Conservation (phyloP, 176 grass and related monocot species). For the Triticum urartu region DNA sequence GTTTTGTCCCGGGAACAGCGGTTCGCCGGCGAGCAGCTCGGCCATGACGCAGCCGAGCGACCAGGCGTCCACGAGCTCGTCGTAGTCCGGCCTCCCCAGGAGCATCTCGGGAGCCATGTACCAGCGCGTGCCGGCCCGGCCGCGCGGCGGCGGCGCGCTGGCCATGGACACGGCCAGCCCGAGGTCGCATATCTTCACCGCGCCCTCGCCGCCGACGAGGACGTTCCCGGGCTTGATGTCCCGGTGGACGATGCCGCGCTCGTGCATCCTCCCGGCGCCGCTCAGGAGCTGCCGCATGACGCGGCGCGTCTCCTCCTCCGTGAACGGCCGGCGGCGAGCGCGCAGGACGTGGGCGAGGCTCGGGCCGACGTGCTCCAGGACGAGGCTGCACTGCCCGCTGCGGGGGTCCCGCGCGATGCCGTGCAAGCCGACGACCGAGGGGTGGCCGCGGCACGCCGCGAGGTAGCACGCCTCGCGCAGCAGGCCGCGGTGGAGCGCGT, state of each 20-base stretch:
- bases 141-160: background rate
- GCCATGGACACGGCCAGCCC: constrained; percentile 8
- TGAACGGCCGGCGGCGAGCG: background rate
- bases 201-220: background rate
- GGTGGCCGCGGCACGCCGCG: background rate
- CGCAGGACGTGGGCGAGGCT: constrained; percentile 5
- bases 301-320: background rate
- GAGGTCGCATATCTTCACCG: constrained; percentile 8
- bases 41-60: constrained; percentile 4
- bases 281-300: constrained; percentile 3
- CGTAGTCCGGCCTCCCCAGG: background rate
- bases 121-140: constrained; percentile 3
- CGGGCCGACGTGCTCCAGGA: constrained; percentile 15
- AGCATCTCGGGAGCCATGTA: constrained; percentile 6
- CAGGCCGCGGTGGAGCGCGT: background rate
- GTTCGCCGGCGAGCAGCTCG: background rate
- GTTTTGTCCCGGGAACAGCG: background rate
- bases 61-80: constrained; percentile 12
- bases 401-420: background rate
- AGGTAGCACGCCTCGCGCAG: constrained; percentile 6
- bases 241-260: background rate
- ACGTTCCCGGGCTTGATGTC: constrained; percentile 16
- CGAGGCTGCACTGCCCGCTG: constrained; percentile 9
- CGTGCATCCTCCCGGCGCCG: background rate
- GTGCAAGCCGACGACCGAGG: background rate